A percentile compares a stretch with the other conserved stretches of the same genome.
Evolutionary conservation across 169 alveolate genomes (phyloP).

Genomic region (Plasmodium knowlesi): DNA sequence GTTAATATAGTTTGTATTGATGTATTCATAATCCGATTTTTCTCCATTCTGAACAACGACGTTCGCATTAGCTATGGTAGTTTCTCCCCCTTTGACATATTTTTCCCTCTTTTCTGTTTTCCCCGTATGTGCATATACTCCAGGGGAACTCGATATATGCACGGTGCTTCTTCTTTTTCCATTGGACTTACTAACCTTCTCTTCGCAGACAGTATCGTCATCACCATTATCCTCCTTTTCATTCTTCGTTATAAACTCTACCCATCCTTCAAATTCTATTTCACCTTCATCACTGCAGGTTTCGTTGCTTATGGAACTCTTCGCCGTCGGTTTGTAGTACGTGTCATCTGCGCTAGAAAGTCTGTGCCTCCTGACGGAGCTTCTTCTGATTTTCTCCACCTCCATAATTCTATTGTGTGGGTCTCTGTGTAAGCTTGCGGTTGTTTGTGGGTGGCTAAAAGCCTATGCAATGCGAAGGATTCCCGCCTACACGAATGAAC

Average conservation of each 20-base stretch:
- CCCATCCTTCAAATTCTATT: slow-evolving; percentile 75
- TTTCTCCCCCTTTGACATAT: neutral
- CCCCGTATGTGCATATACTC: neutral
- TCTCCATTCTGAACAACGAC: neutral
- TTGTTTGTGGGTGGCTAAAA: neutral
- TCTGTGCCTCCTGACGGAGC: slow-evolving; percentile 28
- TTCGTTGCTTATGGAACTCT: neutral
- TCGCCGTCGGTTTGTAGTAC: slow-evolving; percentile 20
- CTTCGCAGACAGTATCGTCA: neutral
- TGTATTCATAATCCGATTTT: slow-evolving; percentile 13
- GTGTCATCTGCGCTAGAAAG: slow-evolving; percentile 32
- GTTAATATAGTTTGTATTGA: neutral
- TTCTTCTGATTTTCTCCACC: neutral
- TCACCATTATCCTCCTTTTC: slow-evolving; percentile 12
- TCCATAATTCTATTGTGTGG: slow-evolving; percentile 1
- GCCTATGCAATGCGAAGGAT: neutral
- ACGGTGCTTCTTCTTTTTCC: neutral
- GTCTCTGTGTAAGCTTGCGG: neutral
- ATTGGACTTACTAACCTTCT: neutral
- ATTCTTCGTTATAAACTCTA: slow-evolving; percentile 58
- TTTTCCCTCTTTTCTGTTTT: neutral
- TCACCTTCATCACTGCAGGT: slow-evolving; percentile 54
- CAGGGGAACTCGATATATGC: neutral
- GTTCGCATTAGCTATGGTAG: neutral
- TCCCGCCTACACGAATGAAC: neutral